These are phyloP conservation scores for Kodamaea fukazawae DNA, from an alignment of 805 yeast species.

Conservation along the genomic window DNA sequence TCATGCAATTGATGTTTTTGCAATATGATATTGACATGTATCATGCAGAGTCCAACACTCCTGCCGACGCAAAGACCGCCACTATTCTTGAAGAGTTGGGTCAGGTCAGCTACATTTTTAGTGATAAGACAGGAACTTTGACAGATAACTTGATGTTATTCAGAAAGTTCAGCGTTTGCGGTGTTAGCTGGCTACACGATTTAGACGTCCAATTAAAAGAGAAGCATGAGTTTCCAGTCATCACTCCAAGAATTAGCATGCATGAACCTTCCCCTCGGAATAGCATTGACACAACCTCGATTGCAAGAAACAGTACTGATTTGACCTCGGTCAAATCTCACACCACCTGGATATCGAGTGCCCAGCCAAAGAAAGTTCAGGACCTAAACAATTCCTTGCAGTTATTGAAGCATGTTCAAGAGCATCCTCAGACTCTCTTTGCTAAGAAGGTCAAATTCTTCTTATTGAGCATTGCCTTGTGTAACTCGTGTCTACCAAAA, in stretches of 20 bases:
- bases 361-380: slow-evolving; percentile 44
- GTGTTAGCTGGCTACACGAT: slow-evolving; percentile 87
- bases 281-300: slow-evolving; percentile 12
- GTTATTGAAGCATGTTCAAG: slow-evolving; percentile 66
- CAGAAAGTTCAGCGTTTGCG: slow-evolving; percentile 82
- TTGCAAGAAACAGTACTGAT: slow-evolving; percentile 33
- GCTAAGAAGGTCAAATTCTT: slow-evolving; percentile 76
- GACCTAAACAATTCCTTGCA: slow-evolving; percentile 53
- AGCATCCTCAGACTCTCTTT: slow-evolving; percentile 66
- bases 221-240: slow-evolving; percentile 6
- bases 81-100: slow-evolving; percentile 95
- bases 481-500: slow-evolving; percentile 88
- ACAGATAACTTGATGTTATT: slow-evolving; percentile 95
- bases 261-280: slow-evolving; percentile 8
- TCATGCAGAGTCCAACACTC: slow-evolving; percentile 77
- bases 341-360: slow-evolving; percentile 47
- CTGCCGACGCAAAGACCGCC: slow-evolving; percentile 93
- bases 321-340: slow-evolving; percentile 20
- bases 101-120: slow-evolving; percentile 90
- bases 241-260: slow-evolving; percentile 7
- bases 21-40: slow-evolving; percentile 96
- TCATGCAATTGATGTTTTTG: slow-evolving; percentile 74
- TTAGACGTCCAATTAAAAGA: slow-evolving; percentile 44
- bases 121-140: slow-evolving; percentile 96
- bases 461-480: slow-evolving; percentile 74